phyloP scores from a whole-genome alignment of 352 stramenopile genomes.

The Globisporangium spinosum region DNA sequence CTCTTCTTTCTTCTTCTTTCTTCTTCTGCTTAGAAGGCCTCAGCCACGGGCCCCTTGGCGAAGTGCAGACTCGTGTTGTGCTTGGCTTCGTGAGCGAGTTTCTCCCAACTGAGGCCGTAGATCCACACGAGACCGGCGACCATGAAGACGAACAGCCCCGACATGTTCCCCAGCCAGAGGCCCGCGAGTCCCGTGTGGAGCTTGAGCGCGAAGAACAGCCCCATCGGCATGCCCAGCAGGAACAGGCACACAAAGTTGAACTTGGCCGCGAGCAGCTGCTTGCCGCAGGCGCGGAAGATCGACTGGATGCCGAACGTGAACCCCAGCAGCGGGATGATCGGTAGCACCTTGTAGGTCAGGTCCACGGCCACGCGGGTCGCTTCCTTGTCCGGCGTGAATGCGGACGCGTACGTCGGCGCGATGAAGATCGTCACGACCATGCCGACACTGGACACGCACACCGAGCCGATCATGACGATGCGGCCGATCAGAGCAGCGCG shows the following conservation, averaged over 20 bases:
- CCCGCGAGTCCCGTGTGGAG: constrained; percentile 15
- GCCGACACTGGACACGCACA: constrained; percentile 4
- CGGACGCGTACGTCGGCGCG: constrained; percentile 14
- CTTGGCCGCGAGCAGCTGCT: background rate
- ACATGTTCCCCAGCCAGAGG: constrained; percentile 55
- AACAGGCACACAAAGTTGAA: background rate
- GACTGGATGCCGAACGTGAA: background rate
- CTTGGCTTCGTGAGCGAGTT: constrained; percentile 14
- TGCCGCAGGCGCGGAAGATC: background rate
- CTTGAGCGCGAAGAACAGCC: background rate
- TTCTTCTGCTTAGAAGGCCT: constrained; percentile 6
- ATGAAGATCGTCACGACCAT: constrained; percentile 2
- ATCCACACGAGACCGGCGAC: constrained; percentile 28
- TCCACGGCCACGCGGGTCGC: background rate
- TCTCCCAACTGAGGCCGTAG: constrained; percentile 10
- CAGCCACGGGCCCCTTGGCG: constrained; percentile 5
- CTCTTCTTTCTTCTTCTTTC: too few relatives aligned
- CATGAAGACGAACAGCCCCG: constrained; percentile 27
- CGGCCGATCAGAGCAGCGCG: constrained; percentile 18
- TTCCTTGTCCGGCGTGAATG: constrained; percentile 6
- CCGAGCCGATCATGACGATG: constrained; percentile 9
- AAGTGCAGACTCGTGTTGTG: constrained; percentile 13
- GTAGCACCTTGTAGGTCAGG: background rate
- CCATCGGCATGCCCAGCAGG: background rate
- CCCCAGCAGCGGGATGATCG: background rate